phyloP scores from a whole-genome alignment of 2,329 filamentous ascomycete genomes.

The Phaeomoniella chlamydospora region DNA sequence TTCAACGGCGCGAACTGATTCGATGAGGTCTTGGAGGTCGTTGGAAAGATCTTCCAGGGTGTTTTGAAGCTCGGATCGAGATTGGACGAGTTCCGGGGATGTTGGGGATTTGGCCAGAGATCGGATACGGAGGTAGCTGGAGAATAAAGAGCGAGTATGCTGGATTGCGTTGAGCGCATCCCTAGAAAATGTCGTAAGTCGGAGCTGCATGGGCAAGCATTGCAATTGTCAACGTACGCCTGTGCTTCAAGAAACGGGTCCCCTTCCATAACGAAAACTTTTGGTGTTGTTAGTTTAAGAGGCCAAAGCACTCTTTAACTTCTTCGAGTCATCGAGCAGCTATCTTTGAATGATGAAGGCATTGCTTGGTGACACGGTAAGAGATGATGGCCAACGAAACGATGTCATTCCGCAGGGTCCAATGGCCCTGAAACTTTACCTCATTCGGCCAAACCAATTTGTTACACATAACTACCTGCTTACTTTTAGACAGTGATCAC shows the following conservation, averaged over 20 bases:
- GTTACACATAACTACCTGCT: too few species aligned
- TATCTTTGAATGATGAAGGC: too few species aligned
- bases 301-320: too few species aligned
- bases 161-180: constrained; percentile 78
- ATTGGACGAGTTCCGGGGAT: constrained; percentile 55
- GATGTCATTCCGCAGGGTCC: too few species aligned
- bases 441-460: too few species aligned
- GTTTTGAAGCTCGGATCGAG: constrained; percentile 60
- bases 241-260: constrained; percentile 35
- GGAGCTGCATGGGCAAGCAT: constrained; percentile 2
- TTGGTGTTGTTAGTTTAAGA: too few species aligned
- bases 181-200: constrained; percentile 30
- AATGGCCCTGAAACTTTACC: too few species aligned
- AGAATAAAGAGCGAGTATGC: constrained; percentile 72
- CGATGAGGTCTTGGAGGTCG: constrained; percentile 78
- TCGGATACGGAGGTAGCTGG: constrained; percentile 89
- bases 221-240: constrained; percentile 17
- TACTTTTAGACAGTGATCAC: too few species aligned
- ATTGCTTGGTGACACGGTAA: too few species aligned
- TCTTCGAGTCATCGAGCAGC: too few species aligned
- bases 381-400: too few species aligned
- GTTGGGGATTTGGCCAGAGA: constrained; percentile 58
- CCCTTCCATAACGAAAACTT: constrained; percentile 6
- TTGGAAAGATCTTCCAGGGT: constrained; percentile 62
- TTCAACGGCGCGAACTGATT: constrained; percentile 77